Base-by-base conservation (phyloP, 768 basidiomycete genomes). In the Pleurotus tuoliensis region DNA sequence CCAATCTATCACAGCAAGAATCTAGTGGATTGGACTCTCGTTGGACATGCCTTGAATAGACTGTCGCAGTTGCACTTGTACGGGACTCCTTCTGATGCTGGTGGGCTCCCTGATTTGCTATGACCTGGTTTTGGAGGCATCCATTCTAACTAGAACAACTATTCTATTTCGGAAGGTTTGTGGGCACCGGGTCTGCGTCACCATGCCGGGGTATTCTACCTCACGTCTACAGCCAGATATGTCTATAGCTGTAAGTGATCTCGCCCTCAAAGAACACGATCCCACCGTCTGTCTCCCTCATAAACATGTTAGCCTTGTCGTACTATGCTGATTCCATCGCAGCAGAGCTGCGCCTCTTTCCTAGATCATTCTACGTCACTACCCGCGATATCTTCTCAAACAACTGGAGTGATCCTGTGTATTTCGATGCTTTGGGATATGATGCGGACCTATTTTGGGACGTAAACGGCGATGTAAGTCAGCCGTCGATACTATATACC, bases 361-460 rank as follows among this genome's bases (percentile, higher is more conserved):
- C 74, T 22, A 64, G 74, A 13, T 72, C 73, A 4, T 75, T 76
- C 62, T 76, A 67, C 56, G 71, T 76, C 5, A 72, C 62, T 15
- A 75, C 74, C 1, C 64, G 65, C 22, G 66, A 75, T 54, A 74
- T 75, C 5, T 74, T 73, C 47, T 69, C 72, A 0, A 69, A 73
- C 48, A 56, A 66, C 16, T 76, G 74, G 74, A 76, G 74, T 53
- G 73, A 75, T 47, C 74, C 74, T 6, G 50, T 74, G 13, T 76
- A 74, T 56, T 74, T 75, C 48, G 74, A 75, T 54, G 62, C 66
- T 20, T 59, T 75, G 46, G 75, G 74, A 1, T 76, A 76, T 53
- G 75, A 76, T 50, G 59, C 68, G 1, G 74, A 74, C 57, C 52
- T 76, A n/a, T 76, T 76, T 59, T 76, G 73, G 73, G 74, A 75